Evolutionary conservation across 2,329 filamentous ascomycete genomes (phyloP), one percentile per base, ranked within the genome.

Genomic region (Tolypocladium amazonense): DNA sequence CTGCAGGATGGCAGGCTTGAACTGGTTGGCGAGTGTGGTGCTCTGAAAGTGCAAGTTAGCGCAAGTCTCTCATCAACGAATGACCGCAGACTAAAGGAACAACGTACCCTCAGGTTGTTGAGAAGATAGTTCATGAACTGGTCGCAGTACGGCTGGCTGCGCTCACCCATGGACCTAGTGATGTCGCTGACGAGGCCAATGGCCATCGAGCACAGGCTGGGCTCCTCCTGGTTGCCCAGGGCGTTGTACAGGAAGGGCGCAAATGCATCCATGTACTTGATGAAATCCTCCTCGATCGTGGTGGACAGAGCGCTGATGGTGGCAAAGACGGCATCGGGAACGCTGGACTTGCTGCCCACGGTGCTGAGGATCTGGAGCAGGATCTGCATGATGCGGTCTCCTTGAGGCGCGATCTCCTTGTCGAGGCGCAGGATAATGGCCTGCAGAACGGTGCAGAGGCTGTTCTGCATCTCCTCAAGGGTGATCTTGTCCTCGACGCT

Each of bases 171-270:
- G 20, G 93, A 94, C 68, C 94, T 88, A 58, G 92, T 93, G 68
- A 99, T 94, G 72, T 99, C 94, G 73, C 93, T 96, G 66, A 97
- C 93, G 60, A 99, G 84, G 67, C 94, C 94, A 73, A 99, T 97
- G 68, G 94, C 93, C 87, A 97, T 95, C 54, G 93, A 88, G 81
- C 94, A 97, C 63, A 97, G 83, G 73, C 87, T 89, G 41, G 92
- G 89, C 77, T 97, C 94, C 65, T 99, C 93, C 72, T 96, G 92
- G 80, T 97, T 97, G 70, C 88, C 88, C 37, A 99, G 86, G 35
- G 94, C 94, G 67, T 91, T 95, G 81, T 94, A 94, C 59, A 99
- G 80, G 84, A 91, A 97, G 12, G 92, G 92, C 53, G 87, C 82
- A 75, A 99, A 99, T 2, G 90, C 85, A 50, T 96, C 91, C 93